These are phyloP conservation scores for Ballota nigra DNA, from an alignment of 257 asterid genomes.

Conservation along the genomic window DNA sequence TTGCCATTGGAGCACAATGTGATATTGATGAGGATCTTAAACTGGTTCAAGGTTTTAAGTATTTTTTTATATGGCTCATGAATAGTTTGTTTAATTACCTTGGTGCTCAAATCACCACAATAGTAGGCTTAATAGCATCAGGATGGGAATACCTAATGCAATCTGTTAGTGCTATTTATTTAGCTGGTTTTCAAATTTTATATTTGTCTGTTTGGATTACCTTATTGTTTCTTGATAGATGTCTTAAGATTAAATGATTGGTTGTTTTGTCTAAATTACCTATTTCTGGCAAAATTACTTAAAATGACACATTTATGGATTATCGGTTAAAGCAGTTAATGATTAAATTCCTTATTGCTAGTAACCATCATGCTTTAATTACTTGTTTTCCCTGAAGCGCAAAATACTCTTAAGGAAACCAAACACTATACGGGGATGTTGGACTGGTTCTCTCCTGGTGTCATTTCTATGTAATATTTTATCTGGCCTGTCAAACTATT, in stretches of 20 bases:
- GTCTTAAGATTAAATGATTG: neutral
- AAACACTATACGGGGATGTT: neutral
- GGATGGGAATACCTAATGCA: neutral
- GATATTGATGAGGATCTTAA: conserved; percentile 45
- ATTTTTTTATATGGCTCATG: neutral
- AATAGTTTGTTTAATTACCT: neutral
- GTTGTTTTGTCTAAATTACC: neutral
- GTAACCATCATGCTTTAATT: neutral
- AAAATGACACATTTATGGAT: neutral
- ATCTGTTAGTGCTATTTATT: neutral
- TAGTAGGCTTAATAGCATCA: neutral
- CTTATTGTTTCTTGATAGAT: neutral
- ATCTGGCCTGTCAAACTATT: neutral
- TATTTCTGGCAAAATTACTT: neutral
- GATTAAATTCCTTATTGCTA: neutral
- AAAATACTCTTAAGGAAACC: neutral
- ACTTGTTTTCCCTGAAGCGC: neutral
- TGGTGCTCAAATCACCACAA: neutral
- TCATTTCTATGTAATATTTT: neutral
- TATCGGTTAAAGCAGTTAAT: neutral
- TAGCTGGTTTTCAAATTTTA: neutral
- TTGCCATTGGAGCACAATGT: conserved; percentile 60
- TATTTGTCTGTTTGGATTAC: neutral
- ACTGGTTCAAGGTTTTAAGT: neutral
- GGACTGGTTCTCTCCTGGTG: neutral